Evolutionary conservation across 805 yeast species (phyloP), one percentile per base, ranked within the genome.

Genomic region (Sugiyamaella lignohabitans): DNA sequence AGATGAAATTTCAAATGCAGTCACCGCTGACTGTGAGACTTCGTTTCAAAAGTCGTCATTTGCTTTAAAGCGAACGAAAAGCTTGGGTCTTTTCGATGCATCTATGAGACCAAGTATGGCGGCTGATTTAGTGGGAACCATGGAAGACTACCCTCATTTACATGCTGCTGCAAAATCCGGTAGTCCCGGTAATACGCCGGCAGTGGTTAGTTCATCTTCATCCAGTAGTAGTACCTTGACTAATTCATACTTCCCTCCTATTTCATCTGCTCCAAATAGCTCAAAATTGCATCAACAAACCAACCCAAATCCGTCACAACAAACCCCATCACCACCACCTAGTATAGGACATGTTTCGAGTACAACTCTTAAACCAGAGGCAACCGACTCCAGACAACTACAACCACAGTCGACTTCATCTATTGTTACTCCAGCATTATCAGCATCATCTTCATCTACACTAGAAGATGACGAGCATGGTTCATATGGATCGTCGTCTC

Each of bases 21-120:
- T 84, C 18, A 84, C 82, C 51, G 88, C 91, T 3, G 71, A 75
- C 40, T 27, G 39, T 14, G 80, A 80, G 61, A 86, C 80, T 49
- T 84, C 83, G 57, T 86, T 87, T 59, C 73, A 78, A 45, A 76
- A 74, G 48, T 75, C 86, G 4, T 75, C 91, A 2, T 87, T 83
- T 62, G 80, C 79, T 57, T 68, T 87, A 58, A 87, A 86, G 58
- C 69, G 95, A 60, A 87, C 95, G 29, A 74, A 93, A 58, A 83
- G 93, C 5, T 70, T 87, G 73, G 95, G 96, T 1, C 63, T 85
- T 11, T 68, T 87, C 54, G 94, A 84, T 58, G 86, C 81, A 52
- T 82, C 74, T 58, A 36, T 46, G 18, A 27, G 50, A 4, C 51
- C 55, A 2, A 16, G 45, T 5, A 38, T 30, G 22, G 36, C 30